These are phyloP conservation scores for Artemisia tridentata DNA, from an alignment of 129 eudicot genomes.

Conservation along the genomic window DNA sequence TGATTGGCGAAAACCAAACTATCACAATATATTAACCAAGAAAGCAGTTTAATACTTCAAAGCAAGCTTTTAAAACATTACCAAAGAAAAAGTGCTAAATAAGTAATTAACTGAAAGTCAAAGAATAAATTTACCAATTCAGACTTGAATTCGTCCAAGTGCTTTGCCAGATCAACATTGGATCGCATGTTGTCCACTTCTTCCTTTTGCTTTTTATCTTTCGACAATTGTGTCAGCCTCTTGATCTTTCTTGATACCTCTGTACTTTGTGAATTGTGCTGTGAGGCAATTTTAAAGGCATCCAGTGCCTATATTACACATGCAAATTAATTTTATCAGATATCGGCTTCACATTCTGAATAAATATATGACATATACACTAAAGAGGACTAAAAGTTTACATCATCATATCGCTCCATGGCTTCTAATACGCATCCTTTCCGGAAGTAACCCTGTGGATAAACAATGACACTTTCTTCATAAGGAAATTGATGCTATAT, in stretches of 20 bases:
- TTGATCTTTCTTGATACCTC: constrained; percentile 95
- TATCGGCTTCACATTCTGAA: neutral
- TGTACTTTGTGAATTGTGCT: constrained; percentile 79
- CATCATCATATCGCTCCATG: constrained; percentile 91
- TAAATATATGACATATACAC: neutral
- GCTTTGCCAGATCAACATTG: constrained; percentile 78
- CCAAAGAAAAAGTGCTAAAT: neutral
- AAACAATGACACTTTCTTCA: constrained; percentile 8
- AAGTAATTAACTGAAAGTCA: neutral
- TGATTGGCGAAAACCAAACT: neutral
- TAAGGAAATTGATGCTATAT: neutral
- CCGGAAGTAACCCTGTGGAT: constrained; percentile 86
- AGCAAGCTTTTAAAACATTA: too few relatives aligned
- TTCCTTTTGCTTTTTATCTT: constrained; percentile 67
- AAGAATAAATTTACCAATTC: constrained; percentile 54
- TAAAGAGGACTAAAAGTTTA: constrained; percentile 25
- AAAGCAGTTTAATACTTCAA: neutral
- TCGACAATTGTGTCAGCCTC: constrained; percentile 67
- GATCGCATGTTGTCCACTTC: constrained; percentile 79
- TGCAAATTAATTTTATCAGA: constrained; percentile 20
- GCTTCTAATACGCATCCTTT: constrained; percentile 98
- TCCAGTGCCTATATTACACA: constrained; percentile 66
- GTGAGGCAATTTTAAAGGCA: constrained; percentile 68
- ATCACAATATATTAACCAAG: neutral
- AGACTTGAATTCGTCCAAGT: constrained; percentile 61